phyloP scores from a whole-genome alignment of 2,329 filamentous ascomycete species.

The Aureobasidium melanogenum region DNA sequence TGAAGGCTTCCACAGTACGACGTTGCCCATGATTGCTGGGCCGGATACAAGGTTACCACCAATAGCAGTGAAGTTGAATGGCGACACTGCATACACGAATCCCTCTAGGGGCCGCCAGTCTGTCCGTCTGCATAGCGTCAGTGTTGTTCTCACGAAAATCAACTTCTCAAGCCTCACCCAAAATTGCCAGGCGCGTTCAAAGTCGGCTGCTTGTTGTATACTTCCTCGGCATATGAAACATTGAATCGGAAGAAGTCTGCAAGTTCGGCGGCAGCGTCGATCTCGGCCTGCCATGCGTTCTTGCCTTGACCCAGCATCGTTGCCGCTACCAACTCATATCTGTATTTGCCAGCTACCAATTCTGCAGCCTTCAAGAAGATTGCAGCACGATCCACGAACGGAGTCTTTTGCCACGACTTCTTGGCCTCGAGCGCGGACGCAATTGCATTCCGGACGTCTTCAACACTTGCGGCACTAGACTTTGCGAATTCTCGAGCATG shows the following conservation, averaged over 20 bases:
- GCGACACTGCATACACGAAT: conserved; percentile 34
- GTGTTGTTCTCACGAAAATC: background rate
- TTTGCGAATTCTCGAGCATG: background rate
- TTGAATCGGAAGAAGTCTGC: conserved; percentile 32
- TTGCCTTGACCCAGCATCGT: conserved; percentile 37
- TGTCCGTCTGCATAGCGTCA: conserved; percentile 17
- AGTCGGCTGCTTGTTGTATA: conserved; percentile 30
- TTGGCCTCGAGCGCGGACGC: conserved; percentile 27
- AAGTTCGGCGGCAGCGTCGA: conserved; percentile 29
- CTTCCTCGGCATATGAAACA: conserved; percentile 26
- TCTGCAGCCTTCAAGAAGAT: conserved; percentile 29
- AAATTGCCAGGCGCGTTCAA: conserved; percentile 18
- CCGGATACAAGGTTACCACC: conserved; percentile 30
- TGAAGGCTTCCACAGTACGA: conserved; percentile 36
- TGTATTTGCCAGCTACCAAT: conserved; percentile 23
- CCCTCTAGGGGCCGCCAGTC: conserved; percentile 34
- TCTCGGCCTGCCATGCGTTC: conserved; percentile 33
- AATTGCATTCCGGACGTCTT: conserved; percentile 20
- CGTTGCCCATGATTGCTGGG: conserved; percentile 33
- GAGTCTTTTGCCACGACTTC: conserved; percentile 25
- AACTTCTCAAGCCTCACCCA: background rate
- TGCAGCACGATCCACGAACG: conserved; percentile 29
- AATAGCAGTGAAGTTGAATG: conserved; percentile 38
- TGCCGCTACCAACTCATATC: conserved; percentile 29
- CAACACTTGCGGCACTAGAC: conserved; percentile 9